Evolutionary conservation across 1,284 basidiomycete genomes (phyloP).

Genomic region (Puccinia polysora): DNA sequence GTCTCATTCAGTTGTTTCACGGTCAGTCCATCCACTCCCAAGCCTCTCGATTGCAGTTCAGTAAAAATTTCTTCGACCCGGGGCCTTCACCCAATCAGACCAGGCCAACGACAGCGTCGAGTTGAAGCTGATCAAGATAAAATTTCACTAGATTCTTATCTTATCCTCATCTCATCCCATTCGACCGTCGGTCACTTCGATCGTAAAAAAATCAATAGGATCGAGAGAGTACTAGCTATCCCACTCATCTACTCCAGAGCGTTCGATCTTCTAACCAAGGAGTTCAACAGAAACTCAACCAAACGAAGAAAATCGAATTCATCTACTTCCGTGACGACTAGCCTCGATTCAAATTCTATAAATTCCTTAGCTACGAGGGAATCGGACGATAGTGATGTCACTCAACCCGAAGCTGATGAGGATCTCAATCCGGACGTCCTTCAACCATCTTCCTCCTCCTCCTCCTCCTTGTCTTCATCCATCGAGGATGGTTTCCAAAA

Average conservation of each 20-base stretch:
- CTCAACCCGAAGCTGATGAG: slow-evolving; percentile 31
- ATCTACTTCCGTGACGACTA: neutral
- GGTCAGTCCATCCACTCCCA: slow-evolving; percentile 1
- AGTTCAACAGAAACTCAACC: slow-evolving; percentile 3
- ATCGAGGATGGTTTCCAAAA: neutral
- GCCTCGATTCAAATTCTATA: slow-evolving; percentile 14
- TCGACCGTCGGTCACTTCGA: slow-evolving; percentile 9
- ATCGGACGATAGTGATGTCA: neutral
- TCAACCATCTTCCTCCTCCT: neutral
- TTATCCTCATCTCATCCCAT: slow-evolving; percentile 27
- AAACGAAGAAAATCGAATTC: neutral
- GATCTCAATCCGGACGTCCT: neutral
- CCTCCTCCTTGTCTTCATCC: neutral
- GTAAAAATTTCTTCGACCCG: neutral
- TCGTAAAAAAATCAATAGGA: slow-evolving; percentile 10
- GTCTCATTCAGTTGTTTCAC: slow-evolving; percentile 28
- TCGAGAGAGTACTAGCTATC: slow-evolving; percentile 13
- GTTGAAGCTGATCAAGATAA: neutral
- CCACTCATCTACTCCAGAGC: slow-evolving; percentile 15
- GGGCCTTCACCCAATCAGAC: neutral
- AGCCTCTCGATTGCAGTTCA: neutral
- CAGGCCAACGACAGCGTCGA: neutral
- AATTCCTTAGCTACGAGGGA: neutral
- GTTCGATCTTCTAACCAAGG: neutral
- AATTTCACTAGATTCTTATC: slow-evolving; percentile 26